Percentiles rank a stretch among this genome's conserved stretches.
Conservation (phyloP, 1,284 basidiomycete genomes). For the Ceratobasidium sp. region DNA sequence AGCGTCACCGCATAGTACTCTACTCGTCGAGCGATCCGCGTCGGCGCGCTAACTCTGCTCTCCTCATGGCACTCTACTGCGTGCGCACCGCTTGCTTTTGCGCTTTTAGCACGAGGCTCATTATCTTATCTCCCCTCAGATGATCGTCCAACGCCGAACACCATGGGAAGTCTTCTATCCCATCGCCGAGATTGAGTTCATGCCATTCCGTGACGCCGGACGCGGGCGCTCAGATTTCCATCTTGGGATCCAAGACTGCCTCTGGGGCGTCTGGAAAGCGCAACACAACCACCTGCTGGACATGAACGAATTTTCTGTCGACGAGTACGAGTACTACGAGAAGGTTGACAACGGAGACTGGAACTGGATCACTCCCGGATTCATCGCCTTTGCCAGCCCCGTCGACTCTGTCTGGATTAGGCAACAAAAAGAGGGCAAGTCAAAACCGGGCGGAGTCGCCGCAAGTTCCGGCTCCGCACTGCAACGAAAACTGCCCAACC, state of each 20-base stretch:
- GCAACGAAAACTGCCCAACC: constrained; percentile 77
- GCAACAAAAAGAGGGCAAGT: constrained; percentile 50
- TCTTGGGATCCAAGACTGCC: constrained; percentile 90
- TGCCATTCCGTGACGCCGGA: constrained; percentile 96
- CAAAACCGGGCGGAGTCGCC: constrained; percentile 50
- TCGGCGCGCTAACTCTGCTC: constrained; percentile 91
- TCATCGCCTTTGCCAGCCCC: constrained; percentile 97
- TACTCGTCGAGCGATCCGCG: constrained; percentile 89
- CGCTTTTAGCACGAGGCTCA: neutral
- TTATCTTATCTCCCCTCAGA: constrained; percentile 60
- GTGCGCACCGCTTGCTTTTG: constrained; percentile 61
- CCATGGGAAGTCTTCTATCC: constrained; percentile 97
- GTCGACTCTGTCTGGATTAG: constrained; percentile 74
- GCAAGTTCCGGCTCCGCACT: constrained; percentile 59
- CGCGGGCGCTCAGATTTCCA: constrained; percentile 93
- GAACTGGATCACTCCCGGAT: constrained; percentile 94
- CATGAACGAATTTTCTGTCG: constrained; percentile 89
- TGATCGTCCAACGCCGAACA: constrained; percentile 91
- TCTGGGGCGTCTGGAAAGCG: constrained; percentile 96
- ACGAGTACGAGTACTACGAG: constrained; percentile 94
- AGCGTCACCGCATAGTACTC: constrained; percentile 79
- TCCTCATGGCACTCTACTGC: constrained; percentile 90
- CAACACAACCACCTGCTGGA: constrained; percentile 89
- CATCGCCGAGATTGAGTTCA: constrained; percentile 88
- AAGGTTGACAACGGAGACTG: constrained; percentile 97